Evolutionary conservation across 345 rosid genomes (phyloP).

Genomic region (Populus euphratica): DNA sequence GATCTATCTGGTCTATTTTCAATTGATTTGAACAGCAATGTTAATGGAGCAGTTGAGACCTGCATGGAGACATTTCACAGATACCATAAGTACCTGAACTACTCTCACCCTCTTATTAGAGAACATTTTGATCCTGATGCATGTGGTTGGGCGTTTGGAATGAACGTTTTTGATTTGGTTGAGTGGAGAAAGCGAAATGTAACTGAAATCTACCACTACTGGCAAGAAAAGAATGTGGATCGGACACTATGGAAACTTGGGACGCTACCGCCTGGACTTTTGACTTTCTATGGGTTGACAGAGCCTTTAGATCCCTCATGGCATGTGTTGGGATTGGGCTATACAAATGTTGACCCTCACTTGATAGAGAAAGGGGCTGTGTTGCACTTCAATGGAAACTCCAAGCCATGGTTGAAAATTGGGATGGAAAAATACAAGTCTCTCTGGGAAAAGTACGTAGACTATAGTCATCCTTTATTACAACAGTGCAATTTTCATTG

Average conservation of each 20-base stretch:
- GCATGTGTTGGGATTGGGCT: constrained; percentile 93
- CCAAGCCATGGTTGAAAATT: constrained; percentile 96
- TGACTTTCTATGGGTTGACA: constrained; percentile 85
- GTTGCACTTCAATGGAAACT: constrained; percentile 87
- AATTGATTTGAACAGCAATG: constrained; percentile 64
- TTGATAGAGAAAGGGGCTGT: constrained; percentile 87
- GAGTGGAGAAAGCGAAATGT: constrained; percentile 92
- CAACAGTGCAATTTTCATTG: constrained; percentile 90
- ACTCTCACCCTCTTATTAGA: constrained; percentile 66
- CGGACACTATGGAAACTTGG: constrained; percentile 92
- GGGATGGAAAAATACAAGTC: constrained; percentile 94
- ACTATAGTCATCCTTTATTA: constrained; percentile 70
- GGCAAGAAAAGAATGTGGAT: constrained; percentile 89
- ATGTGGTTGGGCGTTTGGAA: constrained; percentile 97
- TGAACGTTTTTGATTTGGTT: constrained; percentile 83
- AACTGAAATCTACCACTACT: constrained; percentile 80
- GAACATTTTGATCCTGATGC: constrained; percentile 93
- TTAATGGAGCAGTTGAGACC: constrained; percentile 96
- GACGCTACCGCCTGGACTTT: constrained; percentile 80
- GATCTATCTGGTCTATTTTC: constrained; percentile 39
- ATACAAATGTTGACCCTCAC: constrained; percentile 71
- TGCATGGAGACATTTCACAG: constrained; percentile 97
- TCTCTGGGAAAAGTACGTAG: constrained; percentile 87
- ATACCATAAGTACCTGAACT: constrained; percentile 43
- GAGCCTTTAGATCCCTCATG: constrained; percentile 74